phyloP scores from a whole-genome alignment of 2,329 filamentous ascomycete species.

The Sclerotinia spermophila region DNA sequence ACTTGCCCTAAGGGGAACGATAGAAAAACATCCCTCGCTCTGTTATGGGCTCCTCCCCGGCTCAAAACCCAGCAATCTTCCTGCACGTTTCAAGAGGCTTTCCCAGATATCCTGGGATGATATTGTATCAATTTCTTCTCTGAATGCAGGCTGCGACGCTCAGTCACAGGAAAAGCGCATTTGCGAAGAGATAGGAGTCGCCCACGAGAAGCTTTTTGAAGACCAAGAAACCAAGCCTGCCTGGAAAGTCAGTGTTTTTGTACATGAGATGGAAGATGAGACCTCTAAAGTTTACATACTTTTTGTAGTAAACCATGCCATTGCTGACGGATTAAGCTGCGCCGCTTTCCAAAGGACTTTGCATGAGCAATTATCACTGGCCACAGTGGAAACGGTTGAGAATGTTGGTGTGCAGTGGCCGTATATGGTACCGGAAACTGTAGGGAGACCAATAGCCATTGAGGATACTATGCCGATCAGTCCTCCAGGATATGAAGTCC shows the following conservation, averaged over 20 bases:
- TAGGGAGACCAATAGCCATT: slow-evolving; percentile 10
- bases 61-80: background rate
- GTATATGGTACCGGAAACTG: slow-evolving; percentile 9
- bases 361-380: slow-evolving; percentile 20
- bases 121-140: background rate
- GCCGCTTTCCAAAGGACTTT: slow-evolving; percentile 27
- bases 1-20: background rate
- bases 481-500: background rate
- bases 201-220: slow-evolving; percentile 22
- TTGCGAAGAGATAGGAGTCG: slow-evolving; percentile 19
- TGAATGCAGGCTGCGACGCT: background rate
- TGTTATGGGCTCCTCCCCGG: background rate
- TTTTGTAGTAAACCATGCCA: slow-evolving; percentile 25
- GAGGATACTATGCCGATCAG: slow-evolving; percentile 18
- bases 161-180: background rate
- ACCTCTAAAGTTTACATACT: slow-evolving; percentile 22
- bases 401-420: slow-evolving; percentile 18
- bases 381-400: background rate
- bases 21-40: background rate
- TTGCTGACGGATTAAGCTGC: slow-evolving; percentile 26
- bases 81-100: background rate
- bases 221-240: slow-evolving; percentile 25
- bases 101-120: background rate
- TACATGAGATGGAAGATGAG: background rate
- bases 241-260: slow-evolving; percentile 27